Base-by-base conservation (phyloP, 495 filamentous ascomycete species). In the Durotheca rogersii region DNA sequence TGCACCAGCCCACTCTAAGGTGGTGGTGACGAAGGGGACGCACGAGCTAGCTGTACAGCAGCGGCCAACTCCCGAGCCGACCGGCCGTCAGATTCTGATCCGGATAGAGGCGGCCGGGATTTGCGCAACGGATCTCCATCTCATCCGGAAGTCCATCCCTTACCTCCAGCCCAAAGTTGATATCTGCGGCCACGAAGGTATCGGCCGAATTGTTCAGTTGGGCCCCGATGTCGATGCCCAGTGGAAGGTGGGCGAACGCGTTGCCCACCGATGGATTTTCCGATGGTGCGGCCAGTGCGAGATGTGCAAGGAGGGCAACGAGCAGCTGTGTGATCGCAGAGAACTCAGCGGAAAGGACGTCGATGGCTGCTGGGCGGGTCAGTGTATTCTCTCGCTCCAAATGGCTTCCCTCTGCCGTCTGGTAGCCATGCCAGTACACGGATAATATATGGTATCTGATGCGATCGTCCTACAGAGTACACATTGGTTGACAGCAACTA, bases 391-490 rank as follows among this genome's bases (percentile, higher is more conserved):
- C 9, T 27, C 23, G 4, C 4, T 4, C 9, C 23, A 27, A 27
- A 27, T 27, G 4, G 23, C 23, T 27, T 27, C 23, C 4, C 23
- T 9, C 9, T 9, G 23, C 23, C 9, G 9, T 9, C 4, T 27
- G 4, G 9, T 9, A 27, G 4, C 4, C 23, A 27, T 27, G 4
- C 4, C 4, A 27, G 23, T 4, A 27, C 4, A 27, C 23, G 9
- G 4, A 4, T 27, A 9, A 27, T 18, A 12, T 37, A 30, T 15
- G 23, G 25, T 16, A 34, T 17, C 15, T 51, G 25, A 23, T 37
- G 43, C 12, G 57, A 70, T 20, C 64, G 63, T 11, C 71, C 69
- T 50, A 61, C 63, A 40, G 67, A 72, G 60, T 73, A 73, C 47
- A 38, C 70, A 20, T 46, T 53, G 7, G 68, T 59, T 1, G 68